A percentile compares a stretch with the other conserved stretches of the same genome.
These are phyloP conservation scores for Amoebophrya sp. DNA, from an alignment of 169 alveolate genomes.

Conservation along the genomic window DNA sequence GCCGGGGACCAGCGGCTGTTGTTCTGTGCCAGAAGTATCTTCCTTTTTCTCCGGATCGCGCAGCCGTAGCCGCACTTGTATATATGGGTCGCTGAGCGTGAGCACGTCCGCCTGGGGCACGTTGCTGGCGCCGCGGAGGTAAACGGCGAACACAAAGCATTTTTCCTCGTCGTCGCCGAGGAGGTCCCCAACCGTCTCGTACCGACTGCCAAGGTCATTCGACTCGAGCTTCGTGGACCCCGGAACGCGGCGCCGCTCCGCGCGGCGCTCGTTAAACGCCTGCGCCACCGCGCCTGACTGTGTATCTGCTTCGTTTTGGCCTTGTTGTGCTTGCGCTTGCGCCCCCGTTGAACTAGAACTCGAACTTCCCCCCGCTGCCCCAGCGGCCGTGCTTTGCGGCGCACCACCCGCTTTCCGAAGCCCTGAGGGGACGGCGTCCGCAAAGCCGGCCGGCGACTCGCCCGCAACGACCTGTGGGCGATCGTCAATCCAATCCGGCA, in stretches of 20 bases:
- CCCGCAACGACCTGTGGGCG: no score
- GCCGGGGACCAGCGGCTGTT: no score
- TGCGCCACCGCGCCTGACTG: neutral
- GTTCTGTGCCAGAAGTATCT: no score
- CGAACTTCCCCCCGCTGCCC: neutral
- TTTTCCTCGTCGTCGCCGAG: neutral
- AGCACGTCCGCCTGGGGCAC: slow-evolving; percentile 3
- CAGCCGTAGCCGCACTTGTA: neutral
- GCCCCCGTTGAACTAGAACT: no score
- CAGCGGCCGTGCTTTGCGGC: neutral
- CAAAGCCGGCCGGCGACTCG: neutral
- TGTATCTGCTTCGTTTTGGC: neutral
- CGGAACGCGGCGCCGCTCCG: neutral
- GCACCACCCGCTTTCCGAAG: neutral
- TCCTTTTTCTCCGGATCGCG: neutral
- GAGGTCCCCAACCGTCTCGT: neutral
- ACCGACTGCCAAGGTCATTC: neutral
- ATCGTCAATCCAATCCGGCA: slow-evolving; percentile 11
- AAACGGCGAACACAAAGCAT: neutral
- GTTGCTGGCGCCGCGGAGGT: neutral
- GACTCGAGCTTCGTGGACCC: neutral
- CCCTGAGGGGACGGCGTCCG: neutral
- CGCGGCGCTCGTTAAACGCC: neutral
- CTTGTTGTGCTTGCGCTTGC: neutral
- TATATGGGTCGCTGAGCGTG: neutral